phyloP scores from a whole-genome alignment of 805 yeast genomes.

The Kockiozyma suomiensis region DNA sequence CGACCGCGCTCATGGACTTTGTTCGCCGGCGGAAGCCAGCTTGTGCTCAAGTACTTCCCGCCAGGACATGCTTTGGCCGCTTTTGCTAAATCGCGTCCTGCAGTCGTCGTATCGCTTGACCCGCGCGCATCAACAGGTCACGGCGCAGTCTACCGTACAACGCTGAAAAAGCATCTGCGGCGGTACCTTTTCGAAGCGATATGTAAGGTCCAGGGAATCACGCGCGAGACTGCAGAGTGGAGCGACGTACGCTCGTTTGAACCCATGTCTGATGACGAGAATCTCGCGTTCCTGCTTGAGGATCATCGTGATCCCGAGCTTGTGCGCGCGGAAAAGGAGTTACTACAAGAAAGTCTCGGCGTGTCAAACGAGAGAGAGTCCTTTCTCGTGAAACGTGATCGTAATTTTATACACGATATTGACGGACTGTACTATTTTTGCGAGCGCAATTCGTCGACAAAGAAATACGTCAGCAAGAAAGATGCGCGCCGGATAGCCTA shows the following conservation, averaged over 20 bases:
- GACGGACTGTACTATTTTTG: constrained; percentile 19
- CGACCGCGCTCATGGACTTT: neutral
- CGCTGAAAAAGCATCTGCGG: constrained; percentile 13
- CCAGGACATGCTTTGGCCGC: constrained; percentile 7
- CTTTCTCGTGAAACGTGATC: constrained; percentile 16
- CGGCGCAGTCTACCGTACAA: constrained; percentile 14
- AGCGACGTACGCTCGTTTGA: constrained; percentile 22
- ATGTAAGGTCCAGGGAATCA: constrained; percentile 23
- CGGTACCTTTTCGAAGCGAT: constrained; percentile 12
- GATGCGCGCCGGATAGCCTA: constrained; percentile 7
- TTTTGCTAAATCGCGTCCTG: constrained; percentile 25
- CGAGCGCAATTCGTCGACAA: neutral
- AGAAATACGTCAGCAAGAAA: neutral
- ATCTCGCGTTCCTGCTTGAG: constrained; percentile 17
- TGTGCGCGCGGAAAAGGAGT: neutral
- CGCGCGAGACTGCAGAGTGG: constrained; percentile 24
- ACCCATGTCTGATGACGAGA: constrained; percentile 7
- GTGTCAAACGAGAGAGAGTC: constrained; percentile 18
- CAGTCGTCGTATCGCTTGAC: constrained; percentile 4
- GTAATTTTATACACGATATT: constrained; percentile 15
- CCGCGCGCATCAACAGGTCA: neutral
- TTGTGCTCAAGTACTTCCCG: constrained; percentile 14
- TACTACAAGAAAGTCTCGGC: neutral
- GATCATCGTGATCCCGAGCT: constrained; percentile 8
- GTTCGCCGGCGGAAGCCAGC: neutral